phyloP scores from a whole-genome alignment of 2,329 filamentous ascomycete species.

The Calonectria pseudoturangicola region DNA sequence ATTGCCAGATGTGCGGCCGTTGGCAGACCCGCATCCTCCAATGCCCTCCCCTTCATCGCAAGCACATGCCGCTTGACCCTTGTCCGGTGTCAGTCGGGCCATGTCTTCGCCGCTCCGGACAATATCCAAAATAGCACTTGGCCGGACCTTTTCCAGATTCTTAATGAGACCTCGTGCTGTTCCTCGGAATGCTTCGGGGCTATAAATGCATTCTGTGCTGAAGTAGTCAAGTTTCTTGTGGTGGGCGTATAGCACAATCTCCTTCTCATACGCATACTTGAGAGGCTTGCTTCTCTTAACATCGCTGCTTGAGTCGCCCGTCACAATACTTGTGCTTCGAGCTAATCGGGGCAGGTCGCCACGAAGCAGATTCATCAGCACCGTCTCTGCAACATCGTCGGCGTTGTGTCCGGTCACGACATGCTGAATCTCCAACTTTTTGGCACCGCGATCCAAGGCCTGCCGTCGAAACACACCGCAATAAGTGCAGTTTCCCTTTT shows the following conservation, averaged over 20 bases:
- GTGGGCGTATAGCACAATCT: constrained; percentile 97
- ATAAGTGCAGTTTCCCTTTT: constrained; percentile 99
- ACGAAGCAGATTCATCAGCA: constrained; percentile 96
- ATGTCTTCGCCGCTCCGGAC: constrained; percentile 97
- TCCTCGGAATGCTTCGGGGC: constrained; percentile 95
- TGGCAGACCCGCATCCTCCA: constrained; percentile 82
- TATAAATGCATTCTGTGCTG: constrained; percentile 98
- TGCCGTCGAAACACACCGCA: constrained; percentile 97
- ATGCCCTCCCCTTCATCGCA: constrained; percentile 62
- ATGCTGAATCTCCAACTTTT: constrained; percentile 89
- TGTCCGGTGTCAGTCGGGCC: constrained; percentile 79
- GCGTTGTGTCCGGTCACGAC: constrained; percentile 99
- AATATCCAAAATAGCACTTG: constrained; percentile 95
- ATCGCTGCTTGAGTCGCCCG: constrained; percentile 83
- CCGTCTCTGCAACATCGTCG: constrained; percentile 96
- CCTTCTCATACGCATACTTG: constrained; percentile 99
- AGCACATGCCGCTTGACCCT: constrained; percentile 59
- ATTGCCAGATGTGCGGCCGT: constrained; percentile 79
- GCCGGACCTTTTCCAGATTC: constrained; percentile 92
- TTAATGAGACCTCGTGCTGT: constrained; percentile 95
- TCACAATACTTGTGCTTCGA: constrained; percentile 93
- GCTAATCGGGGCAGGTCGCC: constrained; percentile 92
- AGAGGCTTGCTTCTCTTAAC: constrained; percentile 97
- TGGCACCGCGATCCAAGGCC: constrained; percentile 93
- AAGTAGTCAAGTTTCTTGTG: constrained; percentile 99